Base-by-base conservation (phyloP, 2,329 filamentous ascomycete genomes). In the Decorospora gaudefroyi region DNA sequence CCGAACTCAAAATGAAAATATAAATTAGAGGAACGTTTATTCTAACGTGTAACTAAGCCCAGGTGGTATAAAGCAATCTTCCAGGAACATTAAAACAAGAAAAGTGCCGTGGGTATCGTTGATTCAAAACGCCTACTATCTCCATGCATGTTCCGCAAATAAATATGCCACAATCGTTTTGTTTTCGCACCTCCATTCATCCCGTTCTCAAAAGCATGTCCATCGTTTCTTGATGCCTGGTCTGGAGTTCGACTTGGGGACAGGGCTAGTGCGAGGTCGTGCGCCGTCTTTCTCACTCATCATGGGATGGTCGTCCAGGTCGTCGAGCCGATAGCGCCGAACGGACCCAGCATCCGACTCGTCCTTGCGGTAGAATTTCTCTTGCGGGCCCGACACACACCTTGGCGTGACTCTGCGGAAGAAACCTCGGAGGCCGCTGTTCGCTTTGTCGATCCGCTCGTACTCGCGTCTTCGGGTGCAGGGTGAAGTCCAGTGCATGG, bases 401-500 rank as follows among this genome's bases (percentile, higher is more conserved):
- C 62, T 52, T 1, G 68, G 68, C 9, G 65, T 52, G n/a, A 67
- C 38, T 39, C 52, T 61, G 11, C 63, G 55, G 21, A 68, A 31
- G 8, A 71, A 42, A 0, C 69, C 67, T 6, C 68, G 58, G 1
- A 71, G n/a, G 2, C 70, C 70, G n/a, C 49, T 65, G 38, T 68
- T 66, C n/a, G 64, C 63, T 13, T 53, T 57, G 43, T 71, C 69
- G 44, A 72, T 72, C 22, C 65, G 55, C 15, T 64, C 63, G 45
- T 72, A 72, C 39, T 72, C 62, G 13, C 56, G 60, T 25, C 51
- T 51, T 7, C 68, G 58, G 6, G 68, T 69, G 48, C 55, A 58
- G 1, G 65, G 63, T 4, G 68, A 71, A 9, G 59, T 70, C 69
- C 69, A 72, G 33, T 71, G 64, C 53, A 63, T 71, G 4, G 62